Evolutionary conservation across 2,329 filamentous ascomycete species (phyloP), one percentile per base, ranked within the genome.

Genomic region (Aureobasidium sp.): DNA sequence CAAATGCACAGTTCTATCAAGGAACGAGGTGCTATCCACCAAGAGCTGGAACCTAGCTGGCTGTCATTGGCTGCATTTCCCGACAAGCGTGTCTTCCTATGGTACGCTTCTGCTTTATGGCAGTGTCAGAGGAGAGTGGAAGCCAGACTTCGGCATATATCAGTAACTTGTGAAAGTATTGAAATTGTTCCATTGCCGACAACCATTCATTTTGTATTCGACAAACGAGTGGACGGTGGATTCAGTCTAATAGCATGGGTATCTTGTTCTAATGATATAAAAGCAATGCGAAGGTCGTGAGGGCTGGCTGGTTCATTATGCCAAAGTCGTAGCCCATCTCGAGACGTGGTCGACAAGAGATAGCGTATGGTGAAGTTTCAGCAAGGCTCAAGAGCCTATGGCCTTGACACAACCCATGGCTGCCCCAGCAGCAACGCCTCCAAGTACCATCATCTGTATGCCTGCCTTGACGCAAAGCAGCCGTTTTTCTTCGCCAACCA

Each of bases 371-470:
- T 48, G 7, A 3, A 27, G 4, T 27, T 5, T 51, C 17, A 5
- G 15, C 48, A 7, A 37, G 31, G 2, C 37, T 31, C 37, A 58
- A n/a, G 55, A 58, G 20, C 59, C 59, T 42, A 61, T 52, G 1
- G 59, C 59, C 22, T 61, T 61, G 48, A 62, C 60, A 41, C 60
- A 62, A 2, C 60, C 60, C 60, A 62, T 62, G 1, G 60, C 60
- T 25, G 85, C 84, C 1, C 82, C 86, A 0, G 87, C 87, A 8
- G 87, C 87, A 61, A 87, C 65, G 17, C 84, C 82, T 27, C 87
- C 87, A 47, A 89, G 82, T n/a, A 87, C 68, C 51, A 87, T 74
- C 71, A 87, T 89, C 73, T 88, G 84, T 29, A 85, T 53, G 0
- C 85, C 85, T 15, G 48, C 51, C 57, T 60, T 63, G 27, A 63